These are phyloP conservation scores for Trichoderma arundinaceum DNA, from an alignment of 2,329 filamentous ascomycete genomes.

Conservation along the genomic window DNA sequence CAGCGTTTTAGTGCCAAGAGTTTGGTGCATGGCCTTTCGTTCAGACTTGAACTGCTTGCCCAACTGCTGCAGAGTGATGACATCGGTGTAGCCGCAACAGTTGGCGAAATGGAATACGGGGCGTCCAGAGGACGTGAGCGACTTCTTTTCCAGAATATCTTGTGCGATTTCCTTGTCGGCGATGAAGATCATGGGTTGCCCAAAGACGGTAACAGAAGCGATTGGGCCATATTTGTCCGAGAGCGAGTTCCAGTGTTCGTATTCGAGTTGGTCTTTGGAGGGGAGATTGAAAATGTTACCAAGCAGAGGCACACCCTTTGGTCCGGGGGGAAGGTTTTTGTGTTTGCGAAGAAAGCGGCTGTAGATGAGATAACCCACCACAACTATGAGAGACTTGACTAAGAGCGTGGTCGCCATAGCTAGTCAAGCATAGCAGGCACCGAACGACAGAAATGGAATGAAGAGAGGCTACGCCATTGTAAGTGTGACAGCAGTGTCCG, in stretches of 20 bases:
- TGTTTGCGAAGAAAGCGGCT: not conserved
- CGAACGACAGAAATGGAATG: not conserved
- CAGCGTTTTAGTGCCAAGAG: not conserved
- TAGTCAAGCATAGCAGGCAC: not conserved
- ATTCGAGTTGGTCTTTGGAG: constrained; percentile 38
- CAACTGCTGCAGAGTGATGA: not conserved
- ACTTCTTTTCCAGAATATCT: constrained; percentile 46
- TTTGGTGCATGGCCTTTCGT: constrained; percentile 22
- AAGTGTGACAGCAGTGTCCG: too few relatives aligned
- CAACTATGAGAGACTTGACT: not conserved
- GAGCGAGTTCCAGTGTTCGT: constrained; percentile 43
- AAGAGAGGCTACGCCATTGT: too few relatives aligned
- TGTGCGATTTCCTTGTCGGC: constrained; percentile 45
- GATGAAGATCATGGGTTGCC: constrained; percentile 48
- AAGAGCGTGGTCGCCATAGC: constrained; percentile 8
- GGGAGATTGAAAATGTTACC: constrained; percentile 55
- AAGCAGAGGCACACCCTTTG: constrained; percentile 47
- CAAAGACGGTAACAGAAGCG: constrained; percentile 35
- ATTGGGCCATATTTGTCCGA: constrained; percentile 42
- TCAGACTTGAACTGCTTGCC: constrained; percentile 1
- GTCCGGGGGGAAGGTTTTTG: constrained; percentile 37
- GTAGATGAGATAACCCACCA: constrained; percentile 15
- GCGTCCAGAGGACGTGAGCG: constrained; percentile 36
- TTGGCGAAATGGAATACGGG: constrained; percentile 10
- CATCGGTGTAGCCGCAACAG: not conserved